A percentile compares a stretch with the other conserved stretches of the same genome.
Conservation (phyloP, 805 yeast species). For the Ogataea allantospora region DNA sequence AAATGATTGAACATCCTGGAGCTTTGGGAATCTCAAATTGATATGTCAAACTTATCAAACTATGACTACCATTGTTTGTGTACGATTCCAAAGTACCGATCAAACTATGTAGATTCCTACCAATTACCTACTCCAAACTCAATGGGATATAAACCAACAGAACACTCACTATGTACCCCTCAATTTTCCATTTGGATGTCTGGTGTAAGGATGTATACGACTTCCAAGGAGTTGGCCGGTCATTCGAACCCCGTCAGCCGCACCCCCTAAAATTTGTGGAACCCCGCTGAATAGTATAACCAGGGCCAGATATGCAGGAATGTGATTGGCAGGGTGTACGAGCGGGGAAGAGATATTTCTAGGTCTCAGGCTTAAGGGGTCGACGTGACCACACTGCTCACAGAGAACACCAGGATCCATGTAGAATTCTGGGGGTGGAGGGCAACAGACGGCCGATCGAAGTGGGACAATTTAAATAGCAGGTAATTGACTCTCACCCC, state of each 20-base stretch:
- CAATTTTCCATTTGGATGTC: background rate
- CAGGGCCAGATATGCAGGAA: background rate
- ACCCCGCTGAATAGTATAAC: slow-evolving; percentile 3
- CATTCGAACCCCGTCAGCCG: slow-evolving; percentile 3
- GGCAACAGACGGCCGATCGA: slow-evolving; percentile 4
- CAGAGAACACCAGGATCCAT: background rate
- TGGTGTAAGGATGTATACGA: slow-evolving; percentile 2
- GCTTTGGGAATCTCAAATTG: too few relatives aligned
- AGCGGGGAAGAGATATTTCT: background rate
- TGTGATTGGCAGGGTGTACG: slow-evolving; percentile 1
- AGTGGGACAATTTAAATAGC: background rate
- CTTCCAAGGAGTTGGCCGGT: background rate
- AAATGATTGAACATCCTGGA: too few relatives aligned
- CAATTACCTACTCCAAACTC: too few relatives aligned
- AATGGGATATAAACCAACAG: background rate
- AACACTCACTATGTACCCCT: background rate
- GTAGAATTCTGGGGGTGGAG: background rate
- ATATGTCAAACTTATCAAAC: too few relatives aligned
- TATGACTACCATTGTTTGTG: too few relatives aligned
- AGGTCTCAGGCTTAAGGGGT: background rate
- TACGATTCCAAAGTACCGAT: too few relatives aligned
- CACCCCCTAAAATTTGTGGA: slow-evolving; percentile 3
- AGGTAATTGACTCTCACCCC: background rate
- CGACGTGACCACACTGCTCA: background rate
- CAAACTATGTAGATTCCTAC: too few relatives aligned